Percentiles rank a stretch among this genome's conserved stretches.
Conservation (phyloP, 73 alveolate genomes). For the Paramecium octaurelia region DNA sequence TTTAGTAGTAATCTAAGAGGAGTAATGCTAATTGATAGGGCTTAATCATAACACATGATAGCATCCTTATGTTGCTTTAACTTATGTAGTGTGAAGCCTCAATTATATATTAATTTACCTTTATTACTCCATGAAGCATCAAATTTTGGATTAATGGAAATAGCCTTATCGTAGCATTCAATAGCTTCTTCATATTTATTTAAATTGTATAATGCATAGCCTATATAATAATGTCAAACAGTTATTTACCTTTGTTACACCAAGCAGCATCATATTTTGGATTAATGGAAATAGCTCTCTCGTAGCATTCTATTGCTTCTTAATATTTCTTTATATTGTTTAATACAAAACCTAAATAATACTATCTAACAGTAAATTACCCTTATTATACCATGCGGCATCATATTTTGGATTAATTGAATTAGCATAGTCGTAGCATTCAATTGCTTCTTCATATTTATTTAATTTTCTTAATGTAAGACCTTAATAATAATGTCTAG, state of each 20-base stretch:
- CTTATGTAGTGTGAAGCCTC: not conserved
- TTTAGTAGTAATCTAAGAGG: not conserved
- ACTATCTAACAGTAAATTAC: not conserved
- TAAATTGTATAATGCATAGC: not conserved
- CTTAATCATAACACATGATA: not conserved
- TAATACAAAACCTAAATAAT: not conserved
- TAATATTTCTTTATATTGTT: not conserved
- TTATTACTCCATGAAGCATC: not conserved
- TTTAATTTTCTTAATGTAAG: not conserved
- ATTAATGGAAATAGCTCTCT: not conserved
- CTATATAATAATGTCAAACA: not conserved
- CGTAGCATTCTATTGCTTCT: not conserved
- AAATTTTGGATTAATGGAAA: not conserved
- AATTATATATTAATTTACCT: not conserved
- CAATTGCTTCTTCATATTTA: not conserved
- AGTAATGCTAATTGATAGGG: not conserved
- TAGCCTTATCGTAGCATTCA: not conserved
- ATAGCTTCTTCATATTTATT: not conserved
- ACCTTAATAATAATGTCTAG: not conserved
- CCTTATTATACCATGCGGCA: not conserved
- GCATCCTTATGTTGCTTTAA: not conserved
- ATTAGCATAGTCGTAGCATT: not conserved
- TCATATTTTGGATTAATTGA: not conserved
- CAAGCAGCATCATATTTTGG: not conserved
- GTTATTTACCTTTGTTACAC: not conserved